Conservation (phyloP, 352 stramenopile species). For the Pythium dissimile region DNA sequence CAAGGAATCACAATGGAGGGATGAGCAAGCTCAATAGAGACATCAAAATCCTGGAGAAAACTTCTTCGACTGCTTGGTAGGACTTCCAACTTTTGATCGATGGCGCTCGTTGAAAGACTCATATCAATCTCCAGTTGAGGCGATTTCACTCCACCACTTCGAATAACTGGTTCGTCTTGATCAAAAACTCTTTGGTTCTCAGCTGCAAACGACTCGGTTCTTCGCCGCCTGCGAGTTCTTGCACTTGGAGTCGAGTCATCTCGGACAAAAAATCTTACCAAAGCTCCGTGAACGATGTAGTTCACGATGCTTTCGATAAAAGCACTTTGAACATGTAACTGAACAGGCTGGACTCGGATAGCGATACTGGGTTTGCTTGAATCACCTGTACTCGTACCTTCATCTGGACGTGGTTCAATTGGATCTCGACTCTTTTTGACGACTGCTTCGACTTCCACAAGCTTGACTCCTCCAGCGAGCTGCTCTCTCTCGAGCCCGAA, state of each 20-base stretch:
- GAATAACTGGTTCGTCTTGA: neutral
- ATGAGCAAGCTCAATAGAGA: conserved; percentile 33
- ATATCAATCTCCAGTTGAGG: neutral
- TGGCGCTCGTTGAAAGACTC: neutral
- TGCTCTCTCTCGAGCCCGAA: conserved; percentile 42
- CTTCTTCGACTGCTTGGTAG: neutral
- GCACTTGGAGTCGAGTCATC: neutral
- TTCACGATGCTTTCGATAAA: conserved; percentile 60
- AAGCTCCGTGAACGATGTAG: conserved; percentile 53
- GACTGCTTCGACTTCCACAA: conserved; percentile 45
- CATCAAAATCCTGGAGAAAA: neutral
- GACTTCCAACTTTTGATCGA: neutral
- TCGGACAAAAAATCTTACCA: conserved; percentile 42
- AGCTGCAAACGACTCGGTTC: conserved; percentile 16
- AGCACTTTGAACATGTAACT: conserved; percentile 47
- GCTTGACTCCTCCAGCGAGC: conserved; percentile 9
- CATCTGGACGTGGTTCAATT: conserved; percentile 1
- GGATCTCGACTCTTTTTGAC: conserved; percentile 22
- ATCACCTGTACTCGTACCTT: neutral
- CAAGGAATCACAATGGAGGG: conserved; percentile 45
- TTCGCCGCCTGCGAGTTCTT: conserved; percentile 5
- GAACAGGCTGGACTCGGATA: conserved; percentile 48
- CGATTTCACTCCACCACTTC: too few relatives aligned
- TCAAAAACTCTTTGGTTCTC: conserved; percentile 5
- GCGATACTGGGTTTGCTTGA: conserved; percentile 33